Conservation (phyloP, 2,329 filamentous ascomycete genomes). For the Fusarium cyanostomum region DNA sequence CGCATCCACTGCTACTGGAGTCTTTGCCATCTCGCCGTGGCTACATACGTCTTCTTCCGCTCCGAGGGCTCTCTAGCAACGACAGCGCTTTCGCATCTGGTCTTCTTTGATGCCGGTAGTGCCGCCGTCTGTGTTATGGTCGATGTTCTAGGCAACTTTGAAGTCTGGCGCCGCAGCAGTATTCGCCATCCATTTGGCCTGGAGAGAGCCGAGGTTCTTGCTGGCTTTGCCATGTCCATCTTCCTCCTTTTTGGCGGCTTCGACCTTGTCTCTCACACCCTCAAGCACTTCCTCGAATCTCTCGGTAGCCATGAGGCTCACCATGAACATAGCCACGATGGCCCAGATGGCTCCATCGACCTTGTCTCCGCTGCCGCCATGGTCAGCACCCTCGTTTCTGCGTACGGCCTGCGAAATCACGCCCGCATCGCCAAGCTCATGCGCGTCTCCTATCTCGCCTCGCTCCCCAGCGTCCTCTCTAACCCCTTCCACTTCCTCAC, state of each 20-base stretch:
- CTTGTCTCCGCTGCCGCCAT: conserved; percentile 84
- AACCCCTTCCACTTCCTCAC: conserved; percentile 97
- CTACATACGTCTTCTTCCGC: conserved; percentile 85
- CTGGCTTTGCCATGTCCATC: conserved; percentile 95
- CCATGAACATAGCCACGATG: conserved; percentile 69
- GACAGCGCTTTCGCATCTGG: conserved; percentile 89
- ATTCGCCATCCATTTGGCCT: conserved; percentile 94
- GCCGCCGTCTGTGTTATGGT: conserved; percentile 91
- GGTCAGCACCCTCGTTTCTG: conserved; percentile 82
- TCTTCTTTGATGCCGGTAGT: conserved; percentile 94
- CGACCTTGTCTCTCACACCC: conserved; percentile 91
- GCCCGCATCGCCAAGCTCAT: conserved; percentile 91
- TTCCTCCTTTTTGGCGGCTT: conserved; percentile 97
- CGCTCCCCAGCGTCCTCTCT: conserved; percentile 84
- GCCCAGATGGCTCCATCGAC: conserved; percentile 81
- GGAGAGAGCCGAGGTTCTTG: conserved; percentile 91
- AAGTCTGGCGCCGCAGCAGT: conserved; percentile 93
- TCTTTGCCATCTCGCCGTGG: conserved; percentile 84
- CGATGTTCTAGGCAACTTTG: conserved; percentile 94
- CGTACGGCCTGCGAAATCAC: conserved; percentile 88
- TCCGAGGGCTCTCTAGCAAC: conserved; percentile 88
- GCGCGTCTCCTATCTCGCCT: conserved; percentile 83
- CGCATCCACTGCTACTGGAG: conserved; percentile 88
- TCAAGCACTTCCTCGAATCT: conserved; percentile 88
- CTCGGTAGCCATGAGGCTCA: conserved; percentile 72